A percentile compares a stretch with the other conserved stretches of the same genome.
Evolutionary conservation across 1,284 basidiomycete genomes (phyloP).

Genomic region (Pulveroboletus sp.): DNA sequence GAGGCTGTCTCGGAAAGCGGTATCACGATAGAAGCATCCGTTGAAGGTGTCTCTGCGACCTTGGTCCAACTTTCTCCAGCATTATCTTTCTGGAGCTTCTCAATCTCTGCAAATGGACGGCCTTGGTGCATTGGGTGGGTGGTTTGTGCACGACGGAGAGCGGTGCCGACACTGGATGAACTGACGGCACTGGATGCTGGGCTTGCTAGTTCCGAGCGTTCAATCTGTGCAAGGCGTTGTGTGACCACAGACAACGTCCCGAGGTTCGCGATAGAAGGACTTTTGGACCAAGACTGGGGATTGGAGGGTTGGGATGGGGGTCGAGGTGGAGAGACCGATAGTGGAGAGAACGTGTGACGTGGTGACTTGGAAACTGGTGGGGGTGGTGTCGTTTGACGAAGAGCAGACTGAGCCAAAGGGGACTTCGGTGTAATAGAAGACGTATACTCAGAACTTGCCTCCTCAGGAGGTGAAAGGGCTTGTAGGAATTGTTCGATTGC

Average conservation of each 20-base stretch:
- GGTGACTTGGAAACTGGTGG: slow-evolving; percentile 30
- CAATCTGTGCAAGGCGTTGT: slow-evolving; percentile 52
- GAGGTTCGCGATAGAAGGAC: slow-evolving; percentile 56
- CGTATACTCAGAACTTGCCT: slow-evolving; percentile 33
- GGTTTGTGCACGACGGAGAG: slow-evolving; percentile 32
- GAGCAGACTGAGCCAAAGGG: background rate
- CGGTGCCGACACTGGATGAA: slow-evolving; percentile 33
- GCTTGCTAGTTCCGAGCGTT: slow-evolving; percentile 31
- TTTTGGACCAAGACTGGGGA: slow-evolving; percentile 39
- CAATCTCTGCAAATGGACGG: slow-evolving; percentile 27
- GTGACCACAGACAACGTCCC: slow-evolving; percentile 52
- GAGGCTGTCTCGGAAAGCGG: slow-evolving; percentile 28
- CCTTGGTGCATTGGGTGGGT: slow-evolving; percentile 11
- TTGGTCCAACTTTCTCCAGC: background rate
- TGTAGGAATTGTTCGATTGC: slow-evolving; percentile 2
- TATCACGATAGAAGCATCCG: slow-evolving; percentile 31
- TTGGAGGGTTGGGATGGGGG: slow-evolving; percentile 26
- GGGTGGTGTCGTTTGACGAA: slow-evolving; percentile 19
- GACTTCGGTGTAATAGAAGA: slow-evolving; percentile 26
- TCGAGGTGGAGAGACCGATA: slow-evolving; percentile 32
- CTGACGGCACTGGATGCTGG: slow-evolving; percentile 24
- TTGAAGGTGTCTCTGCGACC: slow-evolving; percentile 21
- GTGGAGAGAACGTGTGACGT: slow-evolving; percentile 14
- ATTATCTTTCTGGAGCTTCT: slow-evolving; percentile 24
- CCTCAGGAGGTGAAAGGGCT: slow-evolving; percentile 17